Conservation (phyloP, 306 rosid species). For the Datisca glomerata region DNA sequence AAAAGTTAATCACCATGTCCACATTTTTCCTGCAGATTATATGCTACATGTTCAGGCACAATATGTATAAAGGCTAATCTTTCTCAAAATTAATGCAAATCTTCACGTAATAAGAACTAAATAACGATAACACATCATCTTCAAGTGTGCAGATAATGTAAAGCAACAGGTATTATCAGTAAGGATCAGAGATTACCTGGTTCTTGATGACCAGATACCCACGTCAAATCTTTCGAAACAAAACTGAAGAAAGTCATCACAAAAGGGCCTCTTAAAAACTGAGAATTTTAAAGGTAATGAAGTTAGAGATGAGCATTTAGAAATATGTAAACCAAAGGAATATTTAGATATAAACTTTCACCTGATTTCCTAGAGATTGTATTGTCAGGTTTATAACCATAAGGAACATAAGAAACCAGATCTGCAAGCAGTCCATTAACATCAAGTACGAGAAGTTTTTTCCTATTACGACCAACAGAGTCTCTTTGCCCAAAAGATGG, state of each 20-base stretch:
- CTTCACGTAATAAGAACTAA: background rate
- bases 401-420: conserved; percentile 22
- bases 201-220: conserved; percentile 92
- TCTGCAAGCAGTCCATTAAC: conserved; percentile 89
- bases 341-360: conserved; percentile 15
- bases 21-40: conserved; percentile 46
- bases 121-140: background rate
- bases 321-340: conserved; percentile 3
- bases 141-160: background rate
- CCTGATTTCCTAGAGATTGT: conserved; percentile 41
- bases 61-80: background rate
- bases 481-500: conserved; percentile 5
- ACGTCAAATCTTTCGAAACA: conserved; percentile 79
- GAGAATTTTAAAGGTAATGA: conserved; percentile 13
- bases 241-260: conserved; percentile 64
- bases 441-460: conserved; percentile 90
- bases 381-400: conserved; percentile 20
- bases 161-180: conserved; percentile 4
- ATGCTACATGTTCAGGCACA: background rate
- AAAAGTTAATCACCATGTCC: conserved; percentile 30
- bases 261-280: conserved; percentile 91
- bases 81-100: background rate
- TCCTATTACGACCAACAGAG: conserved; percentile 21
- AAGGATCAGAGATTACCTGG: conserved; percentile 35
- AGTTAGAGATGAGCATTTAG: conserved; percentile 15